These are phyloP conservation scores for Juglanconis oblonga DNA, from an alignment of 2,329 filamentous ascomycete genomes.

Conservation along the genomic window DNA sequence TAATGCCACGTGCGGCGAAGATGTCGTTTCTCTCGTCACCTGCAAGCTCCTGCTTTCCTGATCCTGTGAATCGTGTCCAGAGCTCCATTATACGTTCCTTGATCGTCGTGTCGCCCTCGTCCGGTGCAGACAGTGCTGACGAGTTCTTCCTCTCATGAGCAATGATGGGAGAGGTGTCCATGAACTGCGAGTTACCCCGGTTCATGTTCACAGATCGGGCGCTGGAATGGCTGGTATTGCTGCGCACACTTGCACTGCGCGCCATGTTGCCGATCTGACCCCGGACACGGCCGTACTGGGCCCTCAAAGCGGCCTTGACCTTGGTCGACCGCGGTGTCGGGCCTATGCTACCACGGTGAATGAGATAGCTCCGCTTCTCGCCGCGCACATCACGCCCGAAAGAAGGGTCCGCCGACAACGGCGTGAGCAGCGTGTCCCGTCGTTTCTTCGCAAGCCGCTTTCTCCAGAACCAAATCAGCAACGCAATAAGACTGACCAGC, in stretches of 20 bases:
- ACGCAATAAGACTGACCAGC: constrained; percentile 41
- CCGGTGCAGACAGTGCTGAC: constrained; percentile 24
- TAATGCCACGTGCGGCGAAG: constrained; percentile 25
- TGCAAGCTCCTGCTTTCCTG: constrained; percentile 16
- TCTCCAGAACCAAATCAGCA: constrained; percentile 50
- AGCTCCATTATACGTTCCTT: constrained; percentile 42
- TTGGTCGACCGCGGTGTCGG: constrained; percentile 44
- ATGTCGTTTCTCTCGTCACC: constrained; percentile 25
- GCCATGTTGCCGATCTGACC: constrained; percentile 31
- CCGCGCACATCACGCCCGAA: constrained; percentile 18
- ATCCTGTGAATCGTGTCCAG: constrained; percentile 39
- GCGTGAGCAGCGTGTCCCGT: constrained; percentile 48
- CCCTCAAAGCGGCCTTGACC: constrained; percentile 37
- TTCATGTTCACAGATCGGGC: constrained; percentile 46
- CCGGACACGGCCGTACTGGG: constrained; percentile 33
- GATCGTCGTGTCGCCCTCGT: constrained; percentile 22
- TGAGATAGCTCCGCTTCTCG: constrained; percentile 35
- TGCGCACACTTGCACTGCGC: constrained; percentile 14
- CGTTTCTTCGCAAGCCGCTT: constrained; percentile 40
- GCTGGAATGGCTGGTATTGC: constrained; percentile 29
- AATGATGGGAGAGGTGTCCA: constrained; percentile 26
- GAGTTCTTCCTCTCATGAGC: constrained; percentile 37
- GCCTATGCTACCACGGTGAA: constrained; percentile 46
- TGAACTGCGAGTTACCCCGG: constrained; percentile 52
- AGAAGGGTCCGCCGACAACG: constrained; percentile 36